These are phyloP conservation scores for Annona cherimola DNA, from an alignment of 164 flowering plant genomes.

Conservation along the genomic window DNA sequence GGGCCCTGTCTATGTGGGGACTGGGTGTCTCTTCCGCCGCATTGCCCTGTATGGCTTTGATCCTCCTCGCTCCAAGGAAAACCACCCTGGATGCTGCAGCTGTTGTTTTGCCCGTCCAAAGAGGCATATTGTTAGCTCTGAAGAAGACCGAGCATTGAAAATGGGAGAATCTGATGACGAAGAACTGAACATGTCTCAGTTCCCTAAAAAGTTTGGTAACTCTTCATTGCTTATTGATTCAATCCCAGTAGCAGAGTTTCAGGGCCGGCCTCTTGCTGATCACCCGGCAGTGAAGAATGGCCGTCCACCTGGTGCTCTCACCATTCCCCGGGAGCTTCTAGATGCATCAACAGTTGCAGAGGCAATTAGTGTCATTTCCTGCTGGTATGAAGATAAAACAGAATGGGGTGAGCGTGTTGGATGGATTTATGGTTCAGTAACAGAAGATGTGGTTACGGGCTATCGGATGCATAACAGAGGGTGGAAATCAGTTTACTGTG, in stretches of 20 bases:
- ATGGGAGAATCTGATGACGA: conserved; percentile 40
- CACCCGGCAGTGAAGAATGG: conserved; percentile 70
- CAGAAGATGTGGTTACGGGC: conserved; percentile 83
- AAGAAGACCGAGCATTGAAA: conserved; percentile 37
- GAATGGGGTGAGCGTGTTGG: conserved; percentile 86
- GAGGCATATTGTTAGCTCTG: neutral
- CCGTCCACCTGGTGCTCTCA: conserved; percentile 63
- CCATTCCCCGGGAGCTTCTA: conserved; percentile 62
- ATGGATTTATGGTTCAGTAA: conserved; percentile 84
- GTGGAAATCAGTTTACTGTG: conserved; percentile 70
- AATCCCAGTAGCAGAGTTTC: conserved; percentile 63
- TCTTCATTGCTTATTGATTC: conserved; percentile 62
- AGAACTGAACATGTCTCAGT: conserved; percentile 41
- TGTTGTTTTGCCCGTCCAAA: conserved; percentile 35
- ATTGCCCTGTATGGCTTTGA: conserved; percentile 78
- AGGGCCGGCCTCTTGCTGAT: conserved; percentile 76
- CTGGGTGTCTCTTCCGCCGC: conserved; percentile 69
- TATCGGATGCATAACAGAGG: conserved; percentile 89
- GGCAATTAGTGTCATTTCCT: conserved; percentile 70
- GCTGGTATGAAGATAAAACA: conserved; percentile 82
- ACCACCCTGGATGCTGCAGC: conserved; percentile 3
- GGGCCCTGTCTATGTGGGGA: conserved; percentile 87
- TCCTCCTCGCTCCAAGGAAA: conserved; percentile 37
- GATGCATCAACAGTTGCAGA: conserved; percentile 77
- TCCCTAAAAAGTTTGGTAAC: conserved; percentile 77